phyloP scores from a whole-genome alignment of 768 basidiomycete species.

The Phlebiopsis flavidoalba region DNA sequence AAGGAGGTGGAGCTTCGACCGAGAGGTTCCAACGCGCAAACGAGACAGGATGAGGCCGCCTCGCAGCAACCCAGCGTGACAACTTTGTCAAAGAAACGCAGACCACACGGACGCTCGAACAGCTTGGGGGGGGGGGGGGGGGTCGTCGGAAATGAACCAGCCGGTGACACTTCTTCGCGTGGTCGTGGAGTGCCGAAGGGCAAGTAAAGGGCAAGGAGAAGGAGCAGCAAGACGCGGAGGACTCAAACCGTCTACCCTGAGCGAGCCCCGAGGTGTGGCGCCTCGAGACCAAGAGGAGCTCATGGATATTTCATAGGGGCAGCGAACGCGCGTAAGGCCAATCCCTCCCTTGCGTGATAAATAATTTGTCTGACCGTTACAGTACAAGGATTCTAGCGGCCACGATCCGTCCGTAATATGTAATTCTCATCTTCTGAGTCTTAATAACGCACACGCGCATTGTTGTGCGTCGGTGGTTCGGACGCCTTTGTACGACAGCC shows the following conservation, averaged over 20 bases:
- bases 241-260: too few species aligned
- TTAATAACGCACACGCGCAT: background rate
- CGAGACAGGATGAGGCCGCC: background rate
- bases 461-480: background rate
- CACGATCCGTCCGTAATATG: background rate
- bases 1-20: constrained; percentile 58
- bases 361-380: background rate
- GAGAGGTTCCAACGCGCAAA: constrained; percentile 21
- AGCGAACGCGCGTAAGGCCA: background rate
- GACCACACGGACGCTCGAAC: constrained; percentile 6
- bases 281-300: background rate
- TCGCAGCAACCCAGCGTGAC: background rate
- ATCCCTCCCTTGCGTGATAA: too few species aligned
- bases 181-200: constrained; percentile 2
- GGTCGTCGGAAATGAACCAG: constrained; percentile 5
- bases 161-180: background rate
- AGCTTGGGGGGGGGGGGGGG: too few species aligned
- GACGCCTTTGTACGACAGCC: background rate
- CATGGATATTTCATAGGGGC: background rate
- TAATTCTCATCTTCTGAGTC: background rate
- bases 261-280: background rate
- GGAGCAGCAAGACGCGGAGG: constrained; percentile 4
- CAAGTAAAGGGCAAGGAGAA: constrained; percentile 11
- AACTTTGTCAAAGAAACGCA: background rate
- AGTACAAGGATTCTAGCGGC: background rate